These are phyloP conservation scores for Fonsecaea monophora DNA, from an alignment of 2,329 filamentous ascomycete species.

Conservation along the genomic window DNA sequence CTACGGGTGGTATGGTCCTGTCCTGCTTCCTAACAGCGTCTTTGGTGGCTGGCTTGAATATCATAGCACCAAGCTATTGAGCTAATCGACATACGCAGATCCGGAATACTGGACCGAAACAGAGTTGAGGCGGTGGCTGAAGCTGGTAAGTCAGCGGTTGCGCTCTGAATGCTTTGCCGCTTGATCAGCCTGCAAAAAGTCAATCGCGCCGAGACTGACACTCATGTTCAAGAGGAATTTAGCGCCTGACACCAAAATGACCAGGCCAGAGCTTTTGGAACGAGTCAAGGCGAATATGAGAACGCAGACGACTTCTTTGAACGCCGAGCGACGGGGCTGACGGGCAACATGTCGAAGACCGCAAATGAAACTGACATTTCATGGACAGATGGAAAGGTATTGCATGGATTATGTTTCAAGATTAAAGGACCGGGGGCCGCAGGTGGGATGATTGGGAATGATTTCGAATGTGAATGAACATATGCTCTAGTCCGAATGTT, in stretches of 20 bases:
- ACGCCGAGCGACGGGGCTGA: not conserved
- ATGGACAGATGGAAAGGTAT: not conserved
- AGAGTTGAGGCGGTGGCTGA: slow-evolving; percentile 81
- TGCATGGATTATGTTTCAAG: not conserved
- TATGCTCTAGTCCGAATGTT: too few relatives aligned
- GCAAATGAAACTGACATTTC: not conserved
- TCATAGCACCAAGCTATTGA: not conserved
- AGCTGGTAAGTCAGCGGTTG: slow-evolving; percentile 65
- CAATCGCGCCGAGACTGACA: slow-evolving; percentile 11
- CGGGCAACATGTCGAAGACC: not conserved
- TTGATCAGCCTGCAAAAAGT: not conserved
- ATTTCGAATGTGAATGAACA: not conserved
- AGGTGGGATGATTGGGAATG: too few relatives aligned
- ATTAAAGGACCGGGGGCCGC: not conserved
- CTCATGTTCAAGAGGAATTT: slow-evolving; percentile 64
- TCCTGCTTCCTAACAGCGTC: not conserved
- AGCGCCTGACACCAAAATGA: slow-evolving; percentile 64
- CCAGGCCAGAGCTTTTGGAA: slow-evolving; percentile 69
- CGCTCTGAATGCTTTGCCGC: not conserved
- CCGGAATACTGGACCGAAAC: slow-evolving; percentile 77
- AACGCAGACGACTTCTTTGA: slow-evolving; percentile 11
- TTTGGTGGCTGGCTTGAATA: too few relatives aligned
- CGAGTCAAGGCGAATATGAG: slow-evolving; percentile 71
- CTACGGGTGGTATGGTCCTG: slow-evolving; percentile 71
- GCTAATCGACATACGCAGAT: slow-evolving; percentile 54